A percentile compares a stretch with the other conserved stretches of the same genome.
Evolutionary conservation across 306 rosid species (phyloP).

Genomic region (Cucurbita moschata): DNA sequence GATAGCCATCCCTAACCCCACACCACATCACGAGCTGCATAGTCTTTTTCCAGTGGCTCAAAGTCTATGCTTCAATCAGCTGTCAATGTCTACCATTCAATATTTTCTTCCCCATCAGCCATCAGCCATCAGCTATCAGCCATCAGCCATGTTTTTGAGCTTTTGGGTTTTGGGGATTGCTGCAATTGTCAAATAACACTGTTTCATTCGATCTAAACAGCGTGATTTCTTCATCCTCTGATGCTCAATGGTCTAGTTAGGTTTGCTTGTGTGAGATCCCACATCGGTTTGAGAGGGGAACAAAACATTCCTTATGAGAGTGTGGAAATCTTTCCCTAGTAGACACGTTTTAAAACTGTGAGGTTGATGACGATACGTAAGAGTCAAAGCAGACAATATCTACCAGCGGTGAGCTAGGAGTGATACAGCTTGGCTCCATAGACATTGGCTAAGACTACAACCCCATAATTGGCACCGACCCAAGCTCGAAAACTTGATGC

Average conservation of each 20-base stretch:
- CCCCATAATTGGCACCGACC: background rate
- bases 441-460: background rate
- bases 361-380: no score
- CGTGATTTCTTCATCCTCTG: background rate
- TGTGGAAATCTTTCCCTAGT: no score
- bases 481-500: background rate
- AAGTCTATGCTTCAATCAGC: background rate
- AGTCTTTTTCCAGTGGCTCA: constrained; percentile 1
- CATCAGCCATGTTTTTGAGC: background rate
- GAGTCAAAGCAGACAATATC: no score
- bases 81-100: background rate
- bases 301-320: no score
- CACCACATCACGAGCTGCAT: constrained; percentile 7
- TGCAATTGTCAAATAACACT: background rate
- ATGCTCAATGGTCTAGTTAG: background rate
- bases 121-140: background rate
- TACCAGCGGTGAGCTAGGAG: no score
- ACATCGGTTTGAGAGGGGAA: no score
- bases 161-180: background rate
- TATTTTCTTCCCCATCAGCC: background rate
- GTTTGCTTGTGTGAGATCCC: background rate
- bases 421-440: background rate
- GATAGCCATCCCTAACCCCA: background rate
- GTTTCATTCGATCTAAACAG: background rate
- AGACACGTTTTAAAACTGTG: no score